Evolutionary conservation across 148 eudicot genomes (phyloP).

Genomic region (Chenopodium formosanum): DNA sequence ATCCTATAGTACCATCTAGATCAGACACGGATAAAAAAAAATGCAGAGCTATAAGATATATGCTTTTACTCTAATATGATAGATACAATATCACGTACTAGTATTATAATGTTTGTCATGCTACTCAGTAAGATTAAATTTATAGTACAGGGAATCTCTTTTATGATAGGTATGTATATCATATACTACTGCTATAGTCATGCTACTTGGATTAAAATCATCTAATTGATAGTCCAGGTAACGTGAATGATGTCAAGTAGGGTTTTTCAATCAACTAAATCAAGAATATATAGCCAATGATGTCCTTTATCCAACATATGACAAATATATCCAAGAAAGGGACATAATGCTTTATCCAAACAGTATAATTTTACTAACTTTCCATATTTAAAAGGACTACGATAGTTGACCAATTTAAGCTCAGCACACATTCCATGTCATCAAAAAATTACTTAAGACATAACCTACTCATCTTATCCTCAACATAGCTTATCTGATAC

Average conservation of each 20-base stretch:
- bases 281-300: not conserved
- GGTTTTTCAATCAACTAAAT: too few relatives aligned
- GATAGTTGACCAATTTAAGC: not conserved
- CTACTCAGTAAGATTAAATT: too few relatives aligned
- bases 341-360: not conserved
- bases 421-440: not conserved
- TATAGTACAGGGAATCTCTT: too few relatives aligned
- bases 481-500: not conserved
- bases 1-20: not conserved
- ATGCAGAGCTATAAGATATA: not conserved
- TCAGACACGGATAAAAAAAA: not conserved
- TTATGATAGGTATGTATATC: too few relatives aligned
- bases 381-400: not conserved
- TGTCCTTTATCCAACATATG: not conserved
- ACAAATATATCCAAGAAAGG: not conserved
- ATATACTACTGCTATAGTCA: too few relatives aligned
- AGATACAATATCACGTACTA: not conserved
- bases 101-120: not conserved
- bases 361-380: not conserved
- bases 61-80: not conserved
- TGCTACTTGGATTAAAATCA: too few relatives aligned
- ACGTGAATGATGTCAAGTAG: too few relatives aligned
- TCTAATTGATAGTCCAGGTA: not conserved
- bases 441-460: not conserved
- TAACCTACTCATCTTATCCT: not conserved